Conservation (phyloP, 2,329 filamentous ascomycete species). For the Fusarium sp. region DNA sequence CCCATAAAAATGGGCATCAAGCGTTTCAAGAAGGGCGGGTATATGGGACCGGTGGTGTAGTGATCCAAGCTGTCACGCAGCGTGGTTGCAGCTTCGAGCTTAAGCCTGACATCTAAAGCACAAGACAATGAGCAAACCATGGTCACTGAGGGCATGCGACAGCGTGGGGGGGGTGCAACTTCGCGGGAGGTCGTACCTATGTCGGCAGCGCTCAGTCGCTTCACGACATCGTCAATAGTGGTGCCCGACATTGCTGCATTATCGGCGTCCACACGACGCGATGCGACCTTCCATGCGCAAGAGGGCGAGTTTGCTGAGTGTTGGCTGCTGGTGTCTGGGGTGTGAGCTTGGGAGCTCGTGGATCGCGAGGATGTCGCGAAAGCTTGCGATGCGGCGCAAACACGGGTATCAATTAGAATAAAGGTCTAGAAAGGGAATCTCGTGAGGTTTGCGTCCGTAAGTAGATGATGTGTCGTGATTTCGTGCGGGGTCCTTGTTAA, state of each 20-base stretch:
- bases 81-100: constrained; percentile 84
- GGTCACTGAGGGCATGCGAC: constrained; percentile 32
- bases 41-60: constrained; percentile 82
- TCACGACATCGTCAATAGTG: constrained; percentile 72
- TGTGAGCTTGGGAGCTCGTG: constrained; percentile 27
- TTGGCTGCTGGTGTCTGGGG: constrained; percentile 26
- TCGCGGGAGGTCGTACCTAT: constrained; percentile 55
- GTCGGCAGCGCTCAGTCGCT: constrained; percentile 67
- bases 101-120: constrained; percentile 78
- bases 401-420: not conserved
- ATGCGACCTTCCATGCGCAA: constrained; percentile 51
- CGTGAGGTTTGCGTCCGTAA: not conserved
- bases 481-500: not conserved
- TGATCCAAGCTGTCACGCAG: constrained; percentile 93
- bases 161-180: constrained; percentile 19
- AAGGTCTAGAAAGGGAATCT: not conserved
- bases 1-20: constrained; percentile 90
- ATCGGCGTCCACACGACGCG: constrained; percentile 54
- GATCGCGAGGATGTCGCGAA: constrained; percentile 43
- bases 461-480: not conserved
- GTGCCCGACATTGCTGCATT: constrained; percentile 70
- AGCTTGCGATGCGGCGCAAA: constrained; percentile 12
- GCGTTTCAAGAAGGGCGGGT: constrained; percentile 84
- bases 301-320: constrained; percentile 33
- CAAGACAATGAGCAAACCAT: constrained; percentile 9